Evolutionary conservation across 2,329 filamentous ascomycete species (phyloP).

Genomic region (Trichothecium sympodiale): DNA sequence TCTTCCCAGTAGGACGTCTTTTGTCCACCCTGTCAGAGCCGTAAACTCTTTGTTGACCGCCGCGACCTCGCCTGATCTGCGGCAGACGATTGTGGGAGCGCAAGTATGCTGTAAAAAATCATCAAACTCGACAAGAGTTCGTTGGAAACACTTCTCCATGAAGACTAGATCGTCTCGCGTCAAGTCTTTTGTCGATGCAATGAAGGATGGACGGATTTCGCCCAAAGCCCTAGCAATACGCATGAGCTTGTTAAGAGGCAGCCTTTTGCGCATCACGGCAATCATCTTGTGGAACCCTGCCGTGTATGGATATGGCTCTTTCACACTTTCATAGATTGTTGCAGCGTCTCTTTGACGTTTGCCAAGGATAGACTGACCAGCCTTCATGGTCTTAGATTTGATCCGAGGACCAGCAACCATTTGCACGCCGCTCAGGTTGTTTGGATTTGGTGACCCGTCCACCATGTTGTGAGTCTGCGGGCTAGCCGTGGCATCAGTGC

Average conservation of each 20-base stretch:
- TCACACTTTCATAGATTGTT: conserved; percentile 78
- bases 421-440: conserved; percentile 11
- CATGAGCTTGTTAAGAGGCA: conserved; percentile 64
- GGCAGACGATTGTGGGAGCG: conserved; percentile 83
- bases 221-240: conserved; percentile 80
- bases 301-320: conserved; percentile 85
- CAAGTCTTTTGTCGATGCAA: conserved; percentile 81
- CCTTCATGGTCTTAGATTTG: conserved; percentile 32
- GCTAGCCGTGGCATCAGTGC: conserved; percentile 51
- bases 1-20: conserved; percentile 77
- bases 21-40: conserved; percentile 90
- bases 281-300: conserved; percentile 83
- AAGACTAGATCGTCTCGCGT: conserved; percentile 85
- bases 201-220: conserved; percentile 85
- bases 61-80: conserved; percentile 88
- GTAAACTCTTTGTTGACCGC: conserved; percentile 94
- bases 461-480: conserved; percentile 42
- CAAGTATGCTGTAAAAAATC: conserved; percentile 82
- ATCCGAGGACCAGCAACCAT: conserved; percentile 17
- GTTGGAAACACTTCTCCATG: conserved; percentile 95
- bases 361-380: conserved; percentile 39
- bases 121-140: conserved; percentile 85
- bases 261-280: conserved; percentile 66
- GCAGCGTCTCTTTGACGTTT: conserved; percentile 64
- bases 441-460: conserved; percentile 37